A percentile compares a stretch with the other conserved stretches of the same genome.
phyloP scores from a whole-genome alignment of 139 green algal genomes.

The Chlorella sp. region DNA sequence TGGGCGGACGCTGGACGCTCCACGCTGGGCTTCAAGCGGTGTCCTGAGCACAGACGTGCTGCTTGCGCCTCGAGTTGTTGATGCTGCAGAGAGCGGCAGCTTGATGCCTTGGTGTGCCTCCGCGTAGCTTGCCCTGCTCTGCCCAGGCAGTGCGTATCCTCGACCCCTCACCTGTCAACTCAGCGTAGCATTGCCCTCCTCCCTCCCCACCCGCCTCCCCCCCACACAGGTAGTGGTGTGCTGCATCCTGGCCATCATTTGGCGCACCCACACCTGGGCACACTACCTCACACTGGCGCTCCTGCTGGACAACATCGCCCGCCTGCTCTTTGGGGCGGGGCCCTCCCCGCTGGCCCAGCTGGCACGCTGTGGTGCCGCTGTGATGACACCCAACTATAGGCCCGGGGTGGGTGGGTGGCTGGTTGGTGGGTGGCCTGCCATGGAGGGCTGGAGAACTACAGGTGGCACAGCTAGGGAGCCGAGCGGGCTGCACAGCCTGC shows the following conservation, averaged over 20 bases:
- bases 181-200: background rate
- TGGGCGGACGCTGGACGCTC: background rate
- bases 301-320: constrained; percentile 7
- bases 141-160: too few relatives aligned
- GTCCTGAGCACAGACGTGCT: too few relatives aligned
- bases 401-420: background rate
- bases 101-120: background rate
- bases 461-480: too few relatives aligned
- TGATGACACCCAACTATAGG: background rate
- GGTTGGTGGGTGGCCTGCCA: too few relatives aligned
- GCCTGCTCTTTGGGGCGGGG: constrained; percentile 6
- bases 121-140: background rate
- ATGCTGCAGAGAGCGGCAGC: background rate
- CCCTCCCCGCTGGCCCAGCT: constrained; percentile 16
- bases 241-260: constrained; percentile 29
- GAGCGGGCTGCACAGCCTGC: too few relatives aligned
- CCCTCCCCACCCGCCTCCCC: background rate
- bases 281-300: constrained; percentile 13
- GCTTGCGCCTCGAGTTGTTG: too few relatives aligned
- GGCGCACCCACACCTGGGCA: constrained; percentile 13
- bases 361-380: background rate
- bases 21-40: background rate
- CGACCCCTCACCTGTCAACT: too few relatives aligned
- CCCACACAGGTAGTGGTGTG: background rate
- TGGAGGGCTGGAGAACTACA: too few relatives aligned